phyloP scores from a whole-genome alignment of 805 yeast species.

The Zygosaccharomyces kombuchaensis region DNA sequence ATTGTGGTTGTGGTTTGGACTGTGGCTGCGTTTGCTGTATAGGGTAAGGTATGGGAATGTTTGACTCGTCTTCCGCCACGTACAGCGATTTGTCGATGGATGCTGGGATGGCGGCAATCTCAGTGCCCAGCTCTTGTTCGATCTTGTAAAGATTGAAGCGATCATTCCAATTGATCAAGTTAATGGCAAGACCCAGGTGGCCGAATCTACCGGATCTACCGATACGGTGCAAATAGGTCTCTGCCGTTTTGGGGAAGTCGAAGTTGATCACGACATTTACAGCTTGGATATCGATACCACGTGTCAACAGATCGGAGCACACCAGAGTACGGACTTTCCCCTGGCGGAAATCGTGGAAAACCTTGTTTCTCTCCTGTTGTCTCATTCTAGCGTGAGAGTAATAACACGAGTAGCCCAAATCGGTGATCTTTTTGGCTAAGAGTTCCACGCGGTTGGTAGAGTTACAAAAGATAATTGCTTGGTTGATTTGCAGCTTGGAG shows the following conservation, averaged over 20 bases:
- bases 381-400: conserved; percentile 98
- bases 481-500: conserved; percentile 91
- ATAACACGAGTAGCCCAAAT: conserved; percentile 92
- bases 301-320: conserved; percentile 91
- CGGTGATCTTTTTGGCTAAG: conserved; percentile 92
- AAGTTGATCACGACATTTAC: conserved; percentile 97
- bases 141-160: conserved; percentile 89
- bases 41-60: conserved; percentile 87
- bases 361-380: conserved; percentile 94
- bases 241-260: conserved; percentile 97
- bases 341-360: conserved; percentile 97
- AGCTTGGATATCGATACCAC: conserved; percentile 99
- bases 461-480: conserved; percentile 94
- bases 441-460: conserved; percentile 95
- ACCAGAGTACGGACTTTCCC: conserved; percentile 97
- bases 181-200: conserved; percentile 95
- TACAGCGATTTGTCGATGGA: conserved; percentile 83
- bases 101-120: conserved; percentile 95
- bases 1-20: conserved; percentile 23
- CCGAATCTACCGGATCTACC: conserved; percentile 99
- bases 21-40: conserved; percentile 37
- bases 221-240: conserved; percentile 94
- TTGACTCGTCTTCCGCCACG: conserved; percentile 70
- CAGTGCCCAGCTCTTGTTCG: conserved; percentile 96
- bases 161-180: conserved; percentile 94